Base-by-base conservation (phyloP, 768 basidiomycete species). In the Suillus bovinus region DNA sequence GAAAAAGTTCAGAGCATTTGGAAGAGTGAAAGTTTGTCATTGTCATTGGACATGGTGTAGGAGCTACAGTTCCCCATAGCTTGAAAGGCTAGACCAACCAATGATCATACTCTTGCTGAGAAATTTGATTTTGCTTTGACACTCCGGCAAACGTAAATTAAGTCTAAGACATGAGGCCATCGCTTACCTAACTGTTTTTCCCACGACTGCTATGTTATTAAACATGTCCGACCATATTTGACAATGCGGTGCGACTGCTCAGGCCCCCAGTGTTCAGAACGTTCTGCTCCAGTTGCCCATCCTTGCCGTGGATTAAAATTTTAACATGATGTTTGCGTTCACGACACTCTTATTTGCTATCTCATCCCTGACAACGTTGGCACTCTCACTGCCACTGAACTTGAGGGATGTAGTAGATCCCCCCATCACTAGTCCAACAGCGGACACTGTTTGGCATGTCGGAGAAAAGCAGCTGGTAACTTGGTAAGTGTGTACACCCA, bases 351-450 rank as follows among this genome's bases (percentile, higher is more conserved):
- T 69, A 59, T 64, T 70, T 59, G 65, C 66, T 60, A 60, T 74
- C 42, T 36, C 66, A 60, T 67, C 61, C 39, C 44, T 69, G 49
- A 61, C 68, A n/a, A 61, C 44, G 13, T 58, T 65, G 24, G 70
- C 69, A 14, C 59, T 67, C 16, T 74, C 79, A 27, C 62, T 73
- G 17, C 80, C 80, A 46, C 54, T 81, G 11, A 64, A 38, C 1
- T 17, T 33, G 60, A 77, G 84, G 62, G 82, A 84, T 62, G 83
- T 84, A 39, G 81, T 78, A 29, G 73, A 70, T 42, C 84, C 85
- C 1, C 82, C 80, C 5, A 75, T 85, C 64, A 78, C 77, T 46
- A 79, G 72, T 62, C 84, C 84, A 17, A 72, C 70, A 11, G 69
- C 73, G 0, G 66, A 66, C 13, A 77, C 80, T 5, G 72, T 81